These are phyloP conservation scores for Rubroboletus satanas DNA, from an alignment of 768 basidiomycete genomes.

Conservation along the genomic window DNA sequence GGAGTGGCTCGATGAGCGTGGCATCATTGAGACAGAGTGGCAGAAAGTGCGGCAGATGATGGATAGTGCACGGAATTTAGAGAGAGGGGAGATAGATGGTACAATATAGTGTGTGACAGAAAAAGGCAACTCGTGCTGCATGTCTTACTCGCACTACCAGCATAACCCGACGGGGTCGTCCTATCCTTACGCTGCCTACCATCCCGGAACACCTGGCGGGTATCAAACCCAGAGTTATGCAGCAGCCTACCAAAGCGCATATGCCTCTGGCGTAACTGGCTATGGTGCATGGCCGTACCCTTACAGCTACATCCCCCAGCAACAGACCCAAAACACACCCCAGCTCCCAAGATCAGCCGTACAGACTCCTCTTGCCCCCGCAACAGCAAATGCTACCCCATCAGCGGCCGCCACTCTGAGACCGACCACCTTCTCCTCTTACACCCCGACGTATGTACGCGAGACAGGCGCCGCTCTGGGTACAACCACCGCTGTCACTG, in stretches of 20 bases:
- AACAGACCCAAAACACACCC: slow-evolving; percentile 25
- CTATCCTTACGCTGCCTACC: slow-evolving; percentile 65
- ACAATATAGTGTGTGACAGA: neutral
- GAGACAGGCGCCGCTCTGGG: slow-evolving; percentile 41
- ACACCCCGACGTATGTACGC: slow-evolving; percentile 47
- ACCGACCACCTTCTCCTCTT: slow-evolving; percentile 52
- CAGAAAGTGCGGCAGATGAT: slow-evolving; percentile 66
- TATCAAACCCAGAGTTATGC: slow-evolving; percentile 52
- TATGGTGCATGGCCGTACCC: slow-evolving; percentile 71
- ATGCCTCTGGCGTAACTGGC: slow-evolving; percentile 63
- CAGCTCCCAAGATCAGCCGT: slow-evolving; percentile 29
- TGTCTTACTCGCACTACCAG: slow-evolving; percentile 38
- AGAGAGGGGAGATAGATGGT: slow-evolving; percentile 45
- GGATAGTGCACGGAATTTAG: slow-evolving; percentile 66
- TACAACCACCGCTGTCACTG: slow-evolving; percentile 37
- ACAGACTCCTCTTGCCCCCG: slow-evolving; percentile 22
- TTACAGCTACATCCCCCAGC: slow-evolving; percentile 55
- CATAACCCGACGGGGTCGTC: slow-evolving; percentile 45
- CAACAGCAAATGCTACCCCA: slow-evolving; percentile 31
- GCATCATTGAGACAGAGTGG: slow-evolving; percentile 68
- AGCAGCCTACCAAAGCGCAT: slow-evolving; percentile 41
- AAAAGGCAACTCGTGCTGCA: neutral
- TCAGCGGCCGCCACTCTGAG: slow-evolving; percentile 32
- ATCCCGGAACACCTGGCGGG: slow-evolving; percentile 41
- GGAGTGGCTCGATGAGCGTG: slow-evolving; percentile 74